Percentiles rank a stretch among this genome's conserved stretches.
phyloP scores from a whole-genome alignment of 225 moss, liverwort and hornwort genomes.

The Marchantia polymorpha region DNA sequence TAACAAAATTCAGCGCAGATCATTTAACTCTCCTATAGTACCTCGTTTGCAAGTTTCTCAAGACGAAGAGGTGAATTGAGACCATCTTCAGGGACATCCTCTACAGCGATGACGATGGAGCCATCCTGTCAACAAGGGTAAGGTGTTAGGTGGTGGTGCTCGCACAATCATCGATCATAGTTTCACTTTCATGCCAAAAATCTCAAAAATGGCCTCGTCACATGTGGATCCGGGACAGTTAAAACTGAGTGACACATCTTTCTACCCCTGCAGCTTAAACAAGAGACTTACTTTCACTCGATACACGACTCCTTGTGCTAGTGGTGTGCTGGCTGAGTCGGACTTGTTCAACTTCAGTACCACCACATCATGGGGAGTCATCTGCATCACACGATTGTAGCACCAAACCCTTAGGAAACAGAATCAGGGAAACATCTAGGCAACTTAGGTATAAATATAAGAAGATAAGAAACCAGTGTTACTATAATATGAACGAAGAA shows the following conservation, averaged over 20 bases:
- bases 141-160: too few relatives aligned
- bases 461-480: too few relatives aligned
- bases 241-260: too few relatives aligned
- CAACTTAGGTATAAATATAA: not conserved
- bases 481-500: too few relatives aligned
- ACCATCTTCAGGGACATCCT: conserved; percentile 86
- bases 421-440: not conserved
- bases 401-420: not conserved
- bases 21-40: conserved; percentile 6
- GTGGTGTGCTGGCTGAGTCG: conserved; percentile 57
- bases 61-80: conserved; percentile 85
- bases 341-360: conserved; percentile 79
- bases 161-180: not conserved
- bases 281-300: conserved; percentile 63
- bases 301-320: conserved; percentile 91
- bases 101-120: conserved; percentile 71
- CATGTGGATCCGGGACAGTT: too few relatives aligned
- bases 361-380: conserved; percentile 94
- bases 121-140: conserved; percentile 50
- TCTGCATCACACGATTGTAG: conserved; percentile 41
- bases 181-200: too few relatives aligned
- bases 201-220: not conserved
- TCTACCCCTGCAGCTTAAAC: not conserved
- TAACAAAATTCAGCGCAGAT: not conserved
- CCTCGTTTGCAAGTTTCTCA: conserved; percentile 91